These are phyloP conservation scores for Ceratocystiopsis brevicomis DNA, from an alignment of 2,329 filamentous ascomycete genomes.

Conservation along the genomic window DNA sequence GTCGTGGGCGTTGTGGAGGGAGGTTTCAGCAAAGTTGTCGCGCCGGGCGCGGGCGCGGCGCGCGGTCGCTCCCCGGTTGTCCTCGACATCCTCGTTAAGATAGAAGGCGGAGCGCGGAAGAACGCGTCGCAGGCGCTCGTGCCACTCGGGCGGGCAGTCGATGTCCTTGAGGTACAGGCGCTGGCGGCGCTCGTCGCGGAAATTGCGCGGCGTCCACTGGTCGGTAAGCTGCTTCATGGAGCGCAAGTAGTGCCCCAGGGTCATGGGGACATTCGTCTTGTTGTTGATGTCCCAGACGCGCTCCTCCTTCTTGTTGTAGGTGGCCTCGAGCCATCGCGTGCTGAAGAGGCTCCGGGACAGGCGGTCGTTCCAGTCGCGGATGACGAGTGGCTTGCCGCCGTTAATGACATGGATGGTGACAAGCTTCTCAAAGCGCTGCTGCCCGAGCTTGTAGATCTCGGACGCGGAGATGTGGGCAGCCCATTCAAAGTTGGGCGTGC, in stretches of 20 bases:
- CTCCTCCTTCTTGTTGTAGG: slow-evolving; percentile 67
- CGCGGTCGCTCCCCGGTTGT: slow-evolving; percentile 12
- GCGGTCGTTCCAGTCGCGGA: slow-evolving; percentile 68
- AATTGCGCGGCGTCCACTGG: slow-evolving; percentile 60
- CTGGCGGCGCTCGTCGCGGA: slow-evolving; percentile 60
- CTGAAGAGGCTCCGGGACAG: slow-evolving; percentile 66
- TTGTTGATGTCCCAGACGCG: slow-evolving; percentile 63
- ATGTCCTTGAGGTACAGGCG: slow-evolving; percentile 94
- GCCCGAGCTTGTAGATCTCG: slow-evolving; percentile 58
- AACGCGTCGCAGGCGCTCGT: slow-evolving; percentile 54
- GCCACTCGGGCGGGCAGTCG: slow-evolving; percentile 80
- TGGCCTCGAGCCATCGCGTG: slow-evolving; percentile 58
- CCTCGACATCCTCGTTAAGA: slow-evolving; percentile 57
- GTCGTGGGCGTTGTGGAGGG: background rate
- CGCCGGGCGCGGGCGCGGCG: too few species aligned
- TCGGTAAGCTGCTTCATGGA: slow-evolving; percentile 71
- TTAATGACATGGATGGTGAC: slow-evolving; percentile 67
- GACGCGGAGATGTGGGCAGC: slow-evolving; percentile 61
- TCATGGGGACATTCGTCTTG: slow-evolving; percentile 61
- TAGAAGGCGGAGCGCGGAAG: slow-evolving; percentile 78
- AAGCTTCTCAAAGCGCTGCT: slow-evolving; percentile 69
- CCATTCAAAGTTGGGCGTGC: slow-evolving; percentile 70
- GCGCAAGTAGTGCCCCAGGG: slow-evolving; percentile 74
- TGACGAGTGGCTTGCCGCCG: slow-evolving; percentile 71
- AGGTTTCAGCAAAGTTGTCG: too few species aligned